These are phyloP conservation scores for Hortaea sp. DNA, from an alignment of 2,329 filamentous ascomycete species.

Conservation along the genomic window DNA sequence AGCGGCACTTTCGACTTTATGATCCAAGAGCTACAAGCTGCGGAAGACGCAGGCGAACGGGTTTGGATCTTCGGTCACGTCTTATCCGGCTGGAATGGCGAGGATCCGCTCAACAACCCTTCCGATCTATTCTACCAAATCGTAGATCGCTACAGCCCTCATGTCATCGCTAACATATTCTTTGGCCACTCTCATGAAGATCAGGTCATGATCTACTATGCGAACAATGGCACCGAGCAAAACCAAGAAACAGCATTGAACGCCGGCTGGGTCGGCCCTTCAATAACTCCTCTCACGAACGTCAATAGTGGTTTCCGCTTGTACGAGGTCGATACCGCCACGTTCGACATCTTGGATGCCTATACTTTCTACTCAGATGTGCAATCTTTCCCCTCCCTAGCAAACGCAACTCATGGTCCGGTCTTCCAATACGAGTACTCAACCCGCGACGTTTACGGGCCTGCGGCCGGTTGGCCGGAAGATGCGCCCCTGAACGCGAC, in stretches of 20 bases:
- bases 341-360: conserved; percentile 45
- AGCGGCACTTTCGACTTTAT: conserved; percentile 41
- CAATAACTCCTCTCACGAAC: conserved; percentile 44
- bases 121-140: conserved; percentile 47
- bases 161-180: conserved; percentile 46
- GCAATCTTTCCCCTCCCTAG: conserved; percentile 31
- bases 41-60: conserved; percentile 42
- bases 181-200: conserved; percentile 49
- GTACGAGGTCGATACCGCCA: conserved; percentile 46
- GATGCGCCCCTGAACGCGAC: conserved; percentile 47
- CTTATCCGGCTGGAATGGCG: conserved; percentile 46
- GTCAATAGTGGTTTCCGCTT: conserved; percentile 44
- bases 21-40: conserved; percentile 42
- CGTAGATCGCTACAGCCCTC: conserved; percentile 44
- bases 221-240: conserved; percentile 37
- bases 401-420: conserved; percentile 31
- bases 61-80: conserved; percentile 49
- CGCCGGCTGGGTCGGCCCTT: conserved; percentile 43
- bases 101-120: conserved; percentile 44
- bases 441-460: conserved; percentile 40
- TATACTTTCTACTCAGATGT: conserved; percentile 46
- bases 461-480: conserved; percentile 34
- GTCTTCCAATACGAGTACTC: conserved; percentile 43
- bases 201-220: conserved; percentile 45
- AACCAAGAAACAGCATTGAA: conserved; percentile 34